Conservation (phyloP, 495 filamentous ascomycete species). For the Penicillium argentinense region DNA sequence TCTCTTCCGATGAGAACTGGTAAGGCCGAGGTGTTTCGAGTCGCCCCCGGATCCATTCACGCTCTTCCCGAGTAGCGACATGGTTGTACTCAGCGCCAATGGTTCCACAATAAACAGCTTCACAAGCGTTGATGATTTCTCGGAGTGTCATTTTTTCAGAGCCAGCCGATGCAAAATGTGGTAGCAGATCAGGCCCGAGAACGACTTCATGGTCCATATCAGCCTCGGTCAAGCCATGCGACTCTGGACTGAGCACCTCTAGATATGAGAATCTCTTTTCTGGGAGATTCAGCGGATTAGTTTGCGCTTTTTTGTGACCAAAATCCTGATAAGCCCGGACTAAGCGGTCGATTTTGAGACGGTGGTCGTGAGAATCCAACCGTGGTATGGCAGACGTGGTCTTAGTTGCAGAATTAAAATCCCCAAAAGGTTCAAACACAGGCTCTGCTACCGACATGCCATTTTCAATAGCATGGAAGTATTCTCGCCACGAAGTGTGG, state of each 20-base stretch:
- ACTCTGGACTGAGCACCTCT: constrained; percentile 85
- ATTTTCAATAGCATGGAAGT: constrained; percentile 98
- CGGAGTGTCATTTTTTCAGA: constrained; percentile 94
- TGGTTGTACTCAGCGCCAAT: constrained; percentile 98
- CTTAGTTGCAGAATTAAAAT: too few species aligned
- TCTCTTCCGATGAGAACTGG: constrained; percentile 94
- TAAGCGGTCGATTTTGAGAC: constrained; percentile 95
- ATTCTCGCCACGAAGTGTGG: constrained; percentile 97
- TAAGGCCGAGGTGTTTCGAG: constrained; percentile 92
- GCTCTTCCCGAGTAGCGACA: constrained; percentile 94
- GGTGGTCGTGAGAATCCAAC: constrained; percentile 88
- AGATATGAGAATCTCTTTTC: constrained; percentile 82
- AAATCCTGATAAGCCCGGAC: constrained; percentile 97
- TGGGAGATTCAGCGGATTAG: constrained; percentile 92
- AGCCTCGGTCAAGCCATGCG: constrained; percentile 94
- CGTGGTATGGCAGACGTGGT: too few species aligned
- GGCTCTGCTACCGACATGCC: constrained; percentile 55
- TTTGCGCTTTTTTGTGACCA: constrained; percentile 96
- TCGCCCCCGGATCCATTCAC: constrained; percentile 95
- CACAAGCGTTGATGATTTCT: constrained; percentile 90
- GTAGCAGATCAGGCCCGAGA: constrained; percentile 92
- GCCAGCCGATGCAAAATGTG: constrained; percentile 81
- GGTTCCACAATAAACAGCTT: constrained; percentile 92
- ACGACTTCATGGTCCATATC: constrained; percentile 90
- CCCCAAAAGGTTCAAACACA: not conserved